A percentile compares a stretch with the other conserved stretches of the same genome.
These are phyloP conservation scores for Colletotrichum neosansevieriae DNA, from an alignment of 2,329 filamentous ascomycete genomes.

Conservation along the genomic window DNA sequence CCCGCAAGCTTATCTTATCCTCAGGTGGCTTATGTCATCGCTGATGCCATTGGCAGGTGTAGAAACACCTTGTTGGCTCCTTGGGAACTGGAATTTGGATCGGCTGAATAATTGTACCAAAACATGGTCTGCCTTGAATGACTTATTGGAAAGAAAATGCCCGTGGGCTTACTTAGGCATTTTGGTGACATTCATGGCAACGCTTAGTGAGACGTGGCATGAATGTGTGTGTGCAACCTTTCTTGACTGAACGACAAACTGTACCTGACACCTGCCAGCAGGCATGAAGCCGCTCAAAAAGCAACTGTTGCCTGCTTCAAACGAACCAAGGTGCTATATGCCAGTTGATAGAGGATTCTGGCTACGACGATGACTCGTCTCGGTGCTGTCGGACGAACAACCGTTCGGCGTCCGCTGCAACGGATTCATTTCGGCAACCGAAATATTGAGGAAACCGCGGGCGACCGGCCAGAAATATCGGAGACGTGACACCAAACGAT, in stretches of 20 bases:
- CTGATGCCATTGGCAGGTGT: no score
- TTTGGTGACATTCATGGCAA: neutral
- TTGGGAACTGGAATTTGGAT: neutral
- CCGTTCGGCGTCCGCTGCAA: constrained; percentile 27
- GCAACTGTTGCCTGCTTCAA: neutral
- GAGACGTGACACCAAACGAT: constrained; percentile 18
- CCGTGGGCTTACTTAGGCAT: neutral
- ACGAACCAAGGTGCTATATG: neutral
- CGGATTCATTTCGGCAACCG: neutral
- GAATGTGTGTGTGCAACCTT: constrained; percentile 8
- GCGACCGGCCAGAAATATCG: constrained; percentile 6
- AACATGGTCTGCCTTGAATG: neutral
- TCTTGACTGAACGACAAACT: neutral
- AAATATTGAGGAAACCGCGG: constrained; percentile 21
- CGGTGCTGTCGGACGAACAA: constrained; percentile 21
- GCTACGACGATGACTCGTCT: constrained; percentile 15
- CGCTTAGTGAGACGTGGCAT: neutral
- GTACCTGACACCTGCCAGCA: constrained; percentile 20
- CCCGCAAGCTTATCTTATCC: constrained; percentile 21
- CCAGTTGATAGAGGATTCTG: neutral
- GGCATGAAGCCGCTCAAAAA: neutral
- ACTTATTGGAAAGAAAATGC: neutral
- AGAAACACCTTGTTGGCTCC: neutral
- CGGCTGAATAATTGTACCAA: neutral
- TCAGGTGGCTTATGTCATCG: constrained; percentile 18